A percentile compares a stretch with the other conserved stretches of the same genome.
These are phyloP conservation scores for Myriosclerotinia curreyana DNA, from an alignment of 2,329 filamentous ascomycete species.

Conservation along the genomic window DNA sequence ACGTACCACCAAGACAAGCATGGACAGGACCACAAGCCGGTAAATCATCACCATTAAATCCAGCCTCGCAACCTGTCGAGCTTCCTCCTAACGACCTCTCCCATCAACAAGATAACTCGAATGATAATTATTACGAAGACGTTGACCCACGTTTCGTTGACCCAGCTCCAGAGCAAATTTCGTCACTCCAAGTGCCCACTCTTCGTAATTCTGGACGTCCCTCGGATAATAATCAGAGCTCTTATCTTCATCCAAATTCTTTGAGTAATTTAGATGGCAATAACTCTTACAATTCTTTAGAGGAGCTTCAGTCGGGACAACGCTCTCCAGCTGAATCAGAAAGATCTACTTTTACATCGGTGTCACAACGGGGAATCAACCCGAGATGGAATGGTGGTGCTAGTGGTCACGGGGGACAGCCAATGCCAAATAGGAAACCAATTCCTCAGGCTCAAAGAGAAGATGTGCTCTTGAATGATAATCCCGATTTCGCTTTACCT, in stretches of 20 bases:
- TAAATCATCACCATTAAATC: conserved; percentile 48
- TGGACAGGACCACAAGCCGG: conserved; percentile 50
- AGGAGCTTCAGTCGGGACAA: conserved; percentile 59
- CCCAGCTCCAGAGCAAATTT: conserved; percentile 25
- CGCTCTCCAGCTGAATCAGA: conserved; percentile 77
- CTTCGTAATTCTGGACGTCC: conserved; percentile 35
- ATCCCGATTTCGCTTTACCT: conserved; percentile 82
- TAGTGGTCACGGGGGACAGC: conserved; percentile 39
- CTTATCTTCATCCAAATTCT: conserved; percentile 35
- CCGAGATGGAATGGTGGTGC: conserved; percentile 67
- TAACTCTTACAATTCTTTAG: conserved; percentile 56
- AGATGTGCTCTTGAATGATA: conserved; percentile 72
- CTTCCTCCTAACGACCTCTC: conserved; percentile 40
- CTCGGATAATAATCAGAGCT: conserved; percentile 27
- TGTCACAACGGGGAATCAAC: conserved; percentile 84
- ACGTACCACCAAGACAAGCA: conserved; percentile 53
- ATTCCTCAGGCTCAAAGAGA: conserved; percentile 48
- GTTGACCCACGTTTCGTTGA: conserved; percentile 82
- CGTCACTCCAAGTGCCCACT: conserved; percentile 35
- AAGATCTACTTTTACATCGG: conserved; percentile 81
- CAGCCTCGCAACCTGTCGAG: conserved; percentile 40
- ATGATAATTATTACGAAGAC: conserved; percentile 79
- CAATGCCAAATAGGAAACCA: conserved; percentile 35
- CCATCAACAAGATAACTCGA: conserved; percentile 33
- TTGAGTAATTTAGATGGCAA: conserved; percentile 36